phyloP scores from a whole-genome alignment of 208 protist species.

The Trypanosomatidae sp. region DNA sequence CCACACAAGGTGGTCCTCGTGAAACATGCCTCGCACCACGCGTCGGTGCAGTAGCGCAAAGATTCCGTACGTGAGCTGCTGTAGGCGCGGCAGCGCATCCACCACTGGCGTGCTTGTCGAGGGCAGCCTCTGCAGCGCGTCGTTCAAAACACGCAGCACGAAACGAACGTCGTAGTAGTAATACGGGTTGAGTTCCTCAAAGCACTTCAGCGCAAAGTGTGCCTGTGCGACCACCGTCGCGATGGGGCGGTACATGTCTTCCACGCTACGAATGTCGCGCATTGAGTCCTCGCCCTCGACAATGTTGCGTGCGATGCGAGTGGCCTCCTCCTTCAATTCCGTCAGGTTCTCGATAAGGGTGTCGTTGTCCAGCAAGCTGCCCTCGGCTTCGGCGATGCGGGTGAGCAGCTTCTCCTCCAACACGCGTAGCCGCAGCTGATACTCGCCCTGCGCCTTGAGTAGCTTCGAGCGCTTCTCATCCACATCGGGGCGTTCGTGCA shows the following conservation, averaged over 20 bases:
- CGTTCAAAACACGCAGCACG: constrained; percentile 93
- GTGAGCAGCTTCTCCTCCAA: constrained; percentile 97
- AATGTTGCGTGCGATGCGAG: constrained; percentile 89
- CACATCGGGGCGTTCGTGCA: constrained; percentile 96
- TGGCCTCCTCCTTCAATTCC: constrained; percentile 93
- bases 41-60: constrained; percentile 81
- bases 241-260: constrained; percentile 94
- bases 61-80: constrained; percentile 48
- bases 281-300: constrained; percentile 93
- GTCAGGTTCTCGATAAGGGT: constrained; percentile 94
- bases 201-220: constrained; percentile 96
- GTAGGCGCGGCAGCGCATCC: constrained; percentile 17
- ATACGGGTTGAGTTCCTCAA: constrained; percentile 94
- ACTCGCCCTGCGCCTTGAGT: constrained; percentile 95
- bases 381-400: constrained; percentile 92
- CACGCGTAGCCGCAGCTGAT: constrained; percentile 91
- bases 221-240: constrained; percentile 85
- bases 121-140: constrained; percentile 72
- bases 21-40: constrained; percentile 91
- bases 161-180: constrained; percentile 98
- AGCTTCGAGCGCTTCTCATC: constrained; percentile 93
- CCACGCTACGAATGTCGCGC: constrained; percentile 78
- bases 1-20: constrained; percentile 94
- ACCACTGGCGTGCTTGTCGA: constrained; percentile 3
- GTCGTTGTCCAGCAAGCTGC: constrained; percentile 98